A percentile compares a stretch with the other conserved stretches of the same genome.
Evolutionary conservation across 371 early-diverging fungal genomes (phyloP).

Genomic region (Fennellomyces sp.): DNA sequence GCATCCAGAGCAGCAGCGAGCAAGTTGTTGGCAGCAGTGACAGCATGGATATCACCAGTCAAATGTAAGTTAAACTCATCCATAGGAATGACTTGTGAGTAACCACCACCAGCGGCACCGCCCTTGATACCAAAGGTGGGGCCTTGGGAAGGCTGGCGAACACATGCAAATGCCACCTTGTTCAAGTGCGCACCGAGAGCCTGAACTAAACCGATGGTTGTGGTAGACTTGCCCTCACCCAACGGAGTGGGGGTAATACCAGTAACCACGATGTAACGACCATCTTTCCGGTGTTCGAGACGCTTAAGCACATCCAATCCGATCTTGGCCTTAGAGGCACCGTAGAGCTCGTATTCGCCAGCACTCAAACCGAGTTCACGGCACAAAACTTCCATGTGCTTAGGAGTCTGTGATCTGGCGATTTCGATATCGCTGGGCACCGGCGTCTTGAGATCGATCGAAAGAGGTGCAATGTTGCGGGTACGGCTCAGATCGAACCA

Average conservation of each 20-base stretch:
- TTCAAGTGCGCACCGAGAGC: slow-evolving; percentile 92
- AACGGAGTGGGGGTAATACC: slow-evolving; percentile 97
- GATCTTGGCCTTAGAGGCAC: slow-evolving; percentile 91
- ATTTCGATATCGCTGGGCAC: slow-evolving; percentile 95
- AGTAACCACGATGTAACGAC: slow-evolving; percentile 94
- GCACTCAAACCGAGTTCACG: slow-evolving; percentile 78
- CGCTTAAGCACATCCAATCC: slow-evolving; percentile 80
- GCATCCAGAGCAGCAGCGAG: slow-evolving; percentile 97
- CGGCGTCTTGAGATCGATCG: slow-evolving; percentile 68
- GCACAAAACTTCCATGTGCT: slow-evolving; percentile 79
- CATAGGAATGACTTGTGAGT: slow-evolving; percentile 98
- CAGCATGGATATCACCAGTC: slow-evolving; percentile 98
- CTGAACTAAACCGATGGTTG: slow-evolving; percentile 92
- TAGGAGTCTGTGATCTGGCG: slow-evolving; percentile 86
- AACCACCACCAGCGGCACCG: slow-evolving; percentile 98
- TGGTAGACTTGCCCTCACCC: slow-evolving; percentile 98
- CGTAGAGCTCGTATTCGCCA: slow-evolving; percentile 89
- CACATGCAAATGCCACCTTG: slow-evolving; percentile 91
- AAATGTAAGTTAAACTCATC: slow-evolving; percentile 97
- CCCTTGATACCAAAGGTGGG: slow-evolving; percentile 99
- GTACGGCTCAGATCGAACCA: slow-evolving; percentile 42
- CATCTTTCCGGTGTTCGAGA: slow-evolving; percentile 76
- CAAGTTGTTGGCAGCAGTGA: slow-evolving; percentile 96
- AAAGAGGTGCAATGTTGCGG: slow-evolving; percentile 62
- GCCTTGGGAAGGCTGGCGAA: slow-evolving; percentile 96